A percentile compares a stretch with the other conserved stretches of the same genome.
Evolutionary conservation across 225 moss, liverwort and hornwort species (phyloP).

Genomic region (Asterella californica): DNA sequence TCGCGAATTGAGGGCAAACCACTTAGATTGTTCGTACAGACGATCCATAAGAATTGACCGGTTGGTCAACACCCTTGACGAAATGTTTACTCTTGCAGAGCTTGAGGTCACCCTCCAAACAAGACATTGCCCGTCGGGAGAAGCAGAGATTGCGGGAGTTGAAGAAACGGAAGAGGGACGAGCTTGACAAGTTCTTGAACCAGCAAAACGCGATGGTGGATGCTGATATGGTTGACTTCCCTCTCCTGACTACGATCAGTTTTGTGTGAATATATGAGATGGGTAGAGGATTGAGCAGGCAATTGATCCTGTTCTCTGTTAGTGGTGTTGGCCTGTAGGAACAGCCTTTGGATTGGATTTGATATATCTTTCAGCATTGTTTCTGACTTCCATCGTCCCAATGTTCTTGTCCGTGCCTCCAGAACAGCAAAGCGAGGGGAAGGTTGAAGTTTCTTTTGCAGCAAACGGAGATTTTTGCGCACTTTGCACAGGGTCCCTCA

Average conservation of each 20-base stretch:
- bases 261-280: neutral
- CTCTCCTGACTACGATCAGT: neutral
- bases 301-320: neutral
- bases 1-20: too few species aligned
- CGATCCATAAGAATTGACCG: neutral
- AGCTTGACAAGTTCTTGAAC: constrained; percentile 78
- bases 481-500: constrained; percentile 76
- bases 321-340: neutral
- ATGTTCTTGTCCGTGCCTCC: constrained; percentile 11
- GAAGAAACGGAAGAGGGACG: constrained; percentile 93
- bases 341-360: neutral
- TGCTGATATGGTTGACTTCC: constrained; percentile 69
- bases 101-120: constrained; percentile 58
- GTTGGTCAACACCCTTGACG: neutral
- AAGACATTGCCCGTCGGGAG: constrained; percentile 78
- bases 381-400: neutral
- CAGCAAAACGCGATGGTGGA: constrained; percentile 96
- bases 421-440: constrained; percentile 91
- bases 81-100: constrained; percentile 21
- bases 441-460: constrained; percentile 90
- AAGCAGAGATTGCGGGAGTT: constrained; percentile 84
- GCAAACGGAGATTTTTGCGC: constrained; percentile 98
- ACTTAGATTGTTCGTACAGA: too few species aligned
- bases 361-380: neutral
- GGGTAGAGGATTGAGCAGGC: neutral